Evolutionary conservation across 371 early-diverging fungal species (phyloP), one percentile per base, ranked within the genome.

Genomic region (Actinomortierella wolfii): DNA sequence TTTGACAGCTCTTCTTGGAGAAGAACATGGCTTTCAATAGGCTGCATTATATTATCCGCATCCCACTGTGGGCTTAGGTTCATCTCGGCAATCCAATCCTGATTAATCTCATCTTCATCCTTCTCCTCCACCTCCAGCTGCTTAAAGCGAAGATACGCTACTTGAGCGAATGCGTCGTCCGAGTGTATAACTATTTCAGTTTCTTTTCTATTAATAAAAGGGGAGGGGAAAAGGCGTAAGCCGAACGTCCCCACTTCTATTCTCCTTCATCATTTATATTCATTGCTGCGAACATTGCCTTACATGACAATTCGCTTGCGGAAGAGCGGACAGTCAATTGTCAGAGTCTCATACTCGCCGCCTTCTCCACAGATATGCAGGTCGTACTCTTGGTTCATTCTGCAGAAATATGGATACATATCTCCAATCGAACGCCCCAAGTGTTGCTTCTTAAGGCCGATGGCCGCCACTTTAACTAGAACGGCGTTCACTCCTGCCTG

Each of bases 331-430:
- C 95, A 96, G 76, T 99, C 99, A 39, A 99, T 64, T 0, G 97
- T 96, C 47, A 99, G 84, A 11, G 97, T 94, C 77, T 99, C 99
- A 74, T 93, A 99, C 80, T 99, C 99, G 21, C 99, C 99, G 46
- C 99, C 99, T 80, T 99, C 99, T 43, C 99, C 99, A 76, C 99
- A 98, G 8, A 94, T 84, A 78, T 99, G 95, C 21, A 92, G 75
- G 26, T 92, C 96, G 68, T 88, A 96, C 61, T 86, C 86, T 25
- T 86, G 82, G 64, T 91, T 83, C 91, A 97, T 79, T 21, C 75
- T 74, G 60, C 87, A 76, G 8, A 97, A 80, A 42, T 81, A 76
- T 11, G 90, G 88, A 39, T 85, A 83, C 87, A 98, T 91, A 58
- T 93, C 83, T 8, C 60, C 79, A 42, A 99, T 85, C 8, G 92